A percentile compares a stretch with the other conserved stretches of the same genome.
Evolutionary conservation across 345 rosid species (phyloP).

Genomic region (Rhizophora apiculata): DNA sequence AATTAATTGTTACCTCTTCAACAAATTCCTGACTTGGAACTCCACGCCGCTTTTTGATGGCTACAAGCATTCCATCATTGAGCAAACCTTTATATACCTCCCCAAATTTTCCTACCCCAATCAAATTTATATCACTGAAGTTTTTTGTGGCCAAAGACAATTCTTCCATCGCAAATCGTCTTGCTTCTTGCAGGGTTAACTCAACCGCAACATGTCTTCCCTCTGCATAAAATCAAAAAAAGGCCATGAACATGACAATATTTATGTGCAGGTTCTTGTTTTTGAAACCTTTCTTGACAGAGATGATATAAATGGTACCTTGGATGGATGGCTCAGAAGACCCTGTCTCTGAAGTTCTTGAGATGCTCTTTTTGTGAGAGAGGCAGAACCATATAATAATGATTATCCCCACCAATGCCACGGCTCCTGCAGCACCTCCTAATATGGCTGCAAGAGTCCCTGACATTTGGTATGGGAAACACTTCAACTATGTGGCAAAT

Average conservation of each 20-base stretch:
- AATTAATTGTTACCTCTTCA: conserved; percentile 56
- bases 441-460: conserved; percentile 70
- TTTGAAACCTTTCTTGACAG: neutral
- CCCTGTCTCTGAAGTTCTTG: conserved; percentile 80
- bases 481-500: conserved; percentile 42
- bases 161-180: conserved; percentile 81
- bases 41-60: conserved; percentile 72
- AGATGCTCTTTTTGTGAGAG: conserved; percentile 40
- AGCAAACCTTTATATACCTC: conserved; percentile 93
- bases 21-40: conserved; percentile 71
- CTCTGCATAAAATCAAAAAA: conserved; percentile 25
- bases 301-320: conserved; percentile 38
- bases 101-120: conserved; percentile 88
- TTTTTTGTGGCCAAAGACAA: conserved; percentile 76
- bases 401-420: conserved; percentile 63
- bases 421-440: conserved; percentile 97
- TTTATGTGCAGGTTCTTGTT: conserved; percentile 4
- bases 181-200: conserved; percentile 67
- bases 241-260: conserved; percentile 14
- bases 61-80: conserved; percentile 89
- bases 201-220: conserved; percentile 76
- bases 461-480: conserved; percentile 79
- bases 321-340: conserved; percentile 76
- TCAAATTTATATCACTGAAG: conserved; percentile 68
- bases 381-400: conserved; percentile 63